phyloP scores from a whole-genome alignment of 345 rosid species.

The Viola odorata region DNA sequence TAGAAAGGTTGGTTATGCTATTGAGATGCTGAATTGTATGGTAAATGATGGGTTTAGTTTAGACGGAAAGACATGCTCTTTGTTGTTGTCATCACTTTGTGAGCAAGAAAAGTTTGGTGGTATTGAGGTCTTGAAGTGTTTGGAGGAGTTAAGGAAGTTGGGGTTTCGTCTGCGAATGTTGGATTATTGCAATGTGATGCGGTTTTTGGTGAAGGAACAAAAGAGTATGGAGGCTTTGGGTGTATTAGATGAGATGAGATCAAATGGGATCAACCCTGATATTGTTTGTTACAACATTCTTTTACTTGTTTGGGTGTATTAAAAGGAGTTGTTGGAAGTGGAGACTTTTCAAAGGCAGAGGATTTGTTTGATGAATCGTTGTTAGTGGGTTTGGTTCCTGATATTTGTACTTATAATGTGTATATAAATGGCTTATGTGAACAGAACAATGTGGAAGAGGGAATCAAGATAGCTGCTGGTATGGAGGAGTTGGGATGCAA shows the following conservation, averaged over 20 bases:
- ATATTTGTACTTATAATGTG: conserved; percentile 56
- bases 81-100: conserved; percentile 46
- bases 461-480: conserved; percentile 41
- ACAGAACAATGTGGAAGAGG: conserved; percentile 49
- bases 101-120: conserved; percentile 26
- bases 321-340: conserved; percentile 37
- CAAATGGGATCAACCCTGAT: conserved; percentile 55
- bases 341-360: conserved; percentile 47
- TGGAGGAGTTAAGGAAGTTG: conserved; percentile 37
- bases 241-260: conserved; percentile 55
- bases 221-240: conserved; percentile 49
- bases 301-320: too few relatives aligned
- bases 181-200: conserved; percentile 55
- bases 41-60: conserved; percentile 35
- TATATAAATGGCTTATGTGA: conserved; percentile 62
- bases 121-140: conserved; percentile 39
- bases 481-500: conserved; percentile 52
- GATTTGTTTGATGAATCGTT: conserved; percentile 48
- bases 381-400: conserved; percentile 66
- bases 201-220: conserved; percentile 38
- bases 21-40: conserved; percentile 42
- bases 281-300: conserved; percentile 37
- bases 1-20: conserved; percentile 49
- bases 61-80: conserved; percentile 39
- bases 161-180: conserved; percentile 55